Percentiles rank a stretch among this genome's conserved stretches.
Conservation (phyloP, 305 asterid genomes). For the Solanum hybrid region DNA sequence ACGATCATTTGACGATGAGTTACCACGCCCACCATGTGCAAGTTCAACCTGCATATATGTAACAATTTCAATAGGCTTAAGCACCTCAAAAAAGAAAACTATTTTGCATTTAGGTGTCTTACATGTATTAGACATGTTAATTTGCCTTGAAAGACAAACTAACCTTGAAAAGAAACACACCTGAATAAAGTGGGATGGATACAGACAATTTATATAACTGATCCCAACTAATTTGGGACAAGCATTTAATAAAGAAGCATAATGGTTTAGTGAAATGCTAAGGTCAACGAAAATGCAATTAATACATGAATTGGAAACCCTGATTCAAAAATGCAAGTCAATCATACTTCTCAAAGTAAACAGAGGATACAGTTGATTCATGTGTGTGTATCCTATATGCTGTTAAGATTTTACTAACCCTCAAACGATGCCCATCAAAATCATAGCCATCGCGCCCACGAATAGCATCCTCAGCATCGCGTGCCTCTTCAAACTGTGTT, state of each 20-base stretch:
- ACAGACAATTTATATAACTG: background rate
- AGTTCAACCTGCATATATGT: conserved; percentile 63
- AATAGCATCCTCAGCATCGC: conserved; percentile 98
- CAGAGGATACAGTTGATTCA: background rate
- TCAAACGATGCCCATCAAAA: conserved; percentile 81
- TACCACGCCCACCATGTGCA: conserved; percentile 97
- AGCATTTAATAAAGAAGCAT: background rate
- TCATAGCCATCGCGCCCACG: conserved; percentile 99
- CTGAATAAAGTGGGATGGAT: background rate
- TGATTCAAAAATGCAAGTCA: background rate
- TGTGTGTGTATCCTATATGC: background rate
- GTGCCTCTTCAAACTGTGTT: conserved; percentile 84
- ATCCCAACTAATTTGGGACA: background rate
- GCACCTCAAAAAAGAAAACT: background rate
- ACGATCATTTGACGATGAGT: conserved; percentile 70
- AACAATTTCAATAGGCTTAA: background rate
- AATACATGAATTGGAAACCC: background rate
- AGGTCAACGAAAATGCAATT: background rate
- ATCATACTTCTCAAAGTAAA: background rate
- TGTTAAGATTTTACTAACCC: conserved; percentile 45
- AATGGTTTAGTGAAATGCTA: background rate
- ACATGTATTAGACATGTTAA: background rate
- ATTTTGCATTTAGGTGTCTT: background rate
- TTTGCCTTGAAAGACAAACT: background rate
- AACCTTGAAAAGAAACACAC: background rate